Evolutionary conservation across 2,329 filamentous ascomycete genomes (phyloP).

Genomic region (Microcyclospora tardicrescens): DNA sequence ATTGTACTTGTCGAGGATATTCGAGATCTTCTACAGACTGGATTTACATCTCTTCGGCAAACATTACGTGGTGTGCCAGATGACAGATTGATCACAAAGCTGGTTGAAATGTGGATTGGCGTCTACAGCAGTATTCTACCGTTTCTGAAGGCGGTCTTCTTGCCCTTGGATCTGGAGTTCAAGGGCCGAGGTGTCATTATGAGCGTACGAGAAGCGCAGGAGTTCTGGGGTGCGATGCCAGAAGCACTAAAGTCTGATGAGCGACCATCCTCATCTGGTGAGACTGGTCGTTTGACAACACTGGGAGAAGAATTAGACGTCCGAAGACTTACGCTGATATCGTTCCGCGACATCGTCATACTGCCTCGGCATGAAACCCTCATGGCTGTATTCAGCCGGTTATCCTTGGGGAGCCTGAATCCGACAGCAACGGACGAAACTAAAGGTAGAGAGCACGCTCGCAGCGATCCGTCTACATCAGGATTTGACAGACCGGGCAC

Average conservation of each 20-base stretch:
- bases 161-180: conserved; percentile 88
- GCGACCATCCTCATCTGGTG: conserved; percentile 27
- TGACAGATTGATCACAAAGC: conserved; percentile 73
- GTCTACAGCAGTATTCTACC: conserved; percentile 84
- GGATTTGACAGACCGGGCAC: conserved; percentile 41
- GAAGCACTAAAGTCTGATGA: conserved; percentile 28
- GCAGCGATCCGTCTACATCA: conserved; percentile 19
- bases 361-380: conserved; percentile 78
- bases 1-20: conserved; percentile 63
- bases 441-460: conserved; percentile 16
- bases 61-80: conserved; percentile 68
- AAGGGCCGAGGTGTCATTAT: conserved; percentile 71
- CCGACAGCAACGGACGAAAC: conserved; percentile 26
- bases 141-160: conserved; percentile 88
- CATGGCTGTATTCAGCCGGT: conserved; percentile 77
- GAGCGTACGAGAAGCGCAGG: conserved; percentile 62
- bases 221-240: conserved; percentile 75
- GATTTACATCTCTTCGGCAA: conserved; percentile 76
- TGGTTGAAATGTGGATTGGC: conserved; percentile 89
- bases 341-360: conserved; percentile 80
- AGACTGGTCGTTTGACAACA: conserved; percentile 27
- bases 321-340: conserved; percentile 72
- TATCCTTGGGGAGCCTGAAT: conserved; percentile 65
- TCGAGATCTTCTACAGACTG: conserved; percentile 60
- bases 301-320: conserved; percentile 61